Conservation (phyloP, 345 rosid genomes). For the Moricandia moricandioides region DNA sequence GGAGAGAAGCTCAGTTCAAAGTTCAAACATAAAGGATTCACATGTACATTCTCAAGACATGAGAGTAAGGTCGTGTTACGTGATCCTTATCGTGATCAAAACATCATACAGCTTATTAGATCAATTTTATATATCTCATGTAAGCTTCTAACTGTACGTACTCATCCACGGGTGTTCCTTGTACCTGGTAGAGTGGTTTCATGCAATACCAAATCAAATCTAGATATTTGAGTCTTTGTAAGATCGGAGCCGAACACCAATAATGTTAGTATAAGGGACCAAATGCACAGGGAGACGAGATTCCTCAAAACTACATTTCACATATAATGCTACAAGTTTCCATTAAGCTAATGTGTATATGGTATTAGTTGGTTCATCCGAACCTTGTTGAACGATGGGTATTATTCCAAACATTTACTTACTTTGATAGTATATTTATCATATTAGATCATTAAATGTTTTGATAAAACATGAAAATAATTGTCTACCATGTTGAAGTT, state of each 20-base stretch:
- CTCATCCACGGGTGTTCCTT: background rate
- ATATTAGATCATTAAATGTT: background rate
- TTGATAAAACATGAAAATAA: background rate
- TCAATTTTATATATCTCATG: background rate
- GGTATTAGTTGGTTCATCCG: background rate
- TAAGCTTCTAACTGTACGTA: background rate
- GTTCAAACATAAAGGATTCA: background rate
- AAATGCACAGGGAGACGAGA: background rate
- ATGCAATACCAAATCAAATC: background rate
- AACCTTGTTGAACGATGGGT: background rate
- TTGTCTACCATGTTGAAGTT: background rate
- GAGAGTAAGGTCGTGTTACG: background rate
- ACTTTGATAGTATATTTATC: background rate
- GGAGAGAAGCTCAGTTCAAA: too few relatives aligned
- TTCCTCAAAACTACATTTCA: background rate
- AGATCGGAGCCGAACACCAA: background rate
- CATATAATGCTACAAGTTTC: background rate
- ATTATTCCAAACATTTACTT: background rate
- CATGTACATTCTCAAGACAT: background rate
- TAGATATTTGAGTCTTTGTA: background rate
- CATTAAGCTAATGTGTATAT: background rate
- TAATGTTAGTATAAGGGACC: background rate
- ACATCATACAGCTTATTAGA: background rate
- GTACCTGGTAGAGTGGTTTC: background rate
- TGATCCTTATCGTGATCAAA: background rate